Conservation (phyloP, 2,329 filamentous ascomycete genomes). For the Xylaria sp. region DNA sequence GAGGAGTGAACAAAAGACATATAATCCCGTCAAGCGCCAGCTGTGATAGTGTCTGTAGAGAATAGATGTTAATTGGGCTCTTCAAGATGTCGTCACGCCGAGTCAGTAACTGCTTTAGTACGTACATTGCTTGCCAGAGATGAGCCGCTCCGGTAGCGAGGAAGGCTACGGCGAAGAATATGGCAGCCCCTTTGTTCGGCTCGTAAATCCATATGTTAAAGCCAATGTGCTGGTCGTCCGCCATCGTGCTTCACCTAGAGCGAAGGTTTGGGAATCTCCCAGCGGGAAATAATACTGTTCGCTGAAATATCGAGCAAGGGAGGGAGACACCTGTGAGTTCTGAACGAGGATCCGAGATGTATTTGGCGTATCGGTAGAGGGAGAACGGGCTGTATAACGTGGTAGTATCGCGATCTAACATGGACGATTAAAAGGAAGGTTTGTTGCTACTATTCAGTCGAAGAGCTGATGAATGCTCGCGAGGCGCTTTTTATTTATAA, state of each 20-base stretch:
- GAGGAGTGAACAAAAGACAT: conserved; percentile 64
- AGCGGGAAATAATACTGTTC: not conserved
- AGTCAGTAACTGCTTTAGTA: conserved; percentile 24
- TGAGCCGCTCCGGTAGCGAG: conserved; percentile 53
- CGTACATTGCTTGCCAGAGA: conserved; percentile 60
- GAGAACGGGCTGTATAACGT: not conserved
- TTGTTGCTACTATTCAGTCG: not conserved
- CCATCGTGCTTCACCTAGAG: conserved; percentile 40
- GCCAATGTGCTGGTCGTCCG: conserved; percentile 52
- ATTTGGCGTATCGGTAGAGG: not conserved
- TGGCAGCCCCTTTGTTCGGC: conserved; percentile 59
- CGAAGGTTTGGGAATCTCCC: not conserved
- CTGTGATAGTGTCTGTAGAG: conserved; percentile 64
- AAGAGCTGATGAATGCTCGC: not conserved
- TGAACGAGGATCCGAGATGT: not conserved
- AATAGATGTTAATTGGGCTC: conserved; percentile 1
- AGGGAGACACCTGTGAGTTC: not conserved
- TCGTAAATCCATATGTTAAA: conserved; percentile 60
- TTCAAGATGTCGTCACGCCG: not conserved
- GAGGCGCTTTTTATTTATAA: conserved; percentile 30
- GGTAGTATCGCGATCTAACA: not conserved
- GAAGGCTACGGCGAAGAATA: conserved; percentile 60
- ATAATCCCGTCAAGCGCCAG: conserved; percentile 65
- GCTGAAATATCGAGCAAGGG: not conserved
- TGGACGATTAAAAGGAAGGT: not conserved